phyloP scores from a whole-genome alignment of 177 flowering plant genomes.

The Vitis hybrid region DNA sequence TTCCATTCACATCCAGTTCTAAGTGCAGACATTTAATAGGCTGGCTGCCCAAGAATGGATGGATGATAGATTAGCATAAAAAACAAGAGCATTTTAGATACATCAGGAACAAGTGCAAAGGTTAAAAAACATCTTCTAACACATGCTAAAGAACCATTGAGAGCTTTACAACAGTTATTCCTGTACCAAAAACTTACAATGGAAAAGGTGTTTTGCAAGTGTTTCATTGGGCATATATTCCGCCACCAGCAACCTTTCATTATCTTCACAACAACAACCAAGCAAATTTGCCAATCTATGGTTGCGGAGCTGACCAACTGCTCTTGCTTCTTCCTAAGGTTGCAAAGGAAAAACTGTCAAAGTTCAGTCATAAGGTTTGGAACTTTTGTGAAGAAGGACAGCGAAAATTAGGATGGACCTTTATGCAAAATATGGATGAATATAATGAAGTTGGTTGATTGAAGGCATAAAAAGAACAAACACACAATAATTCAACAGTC shows the following conservation, averaged over 20 bases:
- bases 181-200: conserved; percentile 34
- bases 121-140: too few relatives aligned
- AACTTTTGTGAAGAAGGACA: neutral
- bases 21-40: too few relatives aligned
- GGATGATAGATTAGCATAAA: too few relatives aligned
- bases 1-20: too few relatives aligned
- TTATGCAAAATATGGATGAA: too few relatives aligned
- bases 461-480: too few relatives aligned
- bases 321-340: conserved; percentile 54
- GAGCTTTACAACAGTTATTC: neutral
- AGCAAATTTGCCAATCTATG: conserved; percentile 44
- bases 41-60: too few relatives aligned
- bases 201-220: conserved; percentile 60
- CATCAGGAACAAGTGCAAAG: too few relatives aligned
- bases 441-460: too few relatives aligned
- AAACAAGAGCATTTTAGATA: too few relatives aligned
- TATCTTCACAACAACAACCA: conserved; percentile 47
- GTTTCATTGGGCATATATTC: conserved; percentile 58
- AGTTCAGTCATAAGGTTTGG: neutral
- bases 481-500: too few relatives aligned
- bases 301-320: conserved; percentile 54
- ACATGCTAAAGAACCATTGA: neutral
- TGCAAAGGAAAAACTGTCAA: neutral
- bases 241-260: conserved; percentile 51
- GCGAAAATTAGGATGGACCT: neutral